Conservation (phyloP, 257 asterid species). For the Linderniella brevidens region DNA sequence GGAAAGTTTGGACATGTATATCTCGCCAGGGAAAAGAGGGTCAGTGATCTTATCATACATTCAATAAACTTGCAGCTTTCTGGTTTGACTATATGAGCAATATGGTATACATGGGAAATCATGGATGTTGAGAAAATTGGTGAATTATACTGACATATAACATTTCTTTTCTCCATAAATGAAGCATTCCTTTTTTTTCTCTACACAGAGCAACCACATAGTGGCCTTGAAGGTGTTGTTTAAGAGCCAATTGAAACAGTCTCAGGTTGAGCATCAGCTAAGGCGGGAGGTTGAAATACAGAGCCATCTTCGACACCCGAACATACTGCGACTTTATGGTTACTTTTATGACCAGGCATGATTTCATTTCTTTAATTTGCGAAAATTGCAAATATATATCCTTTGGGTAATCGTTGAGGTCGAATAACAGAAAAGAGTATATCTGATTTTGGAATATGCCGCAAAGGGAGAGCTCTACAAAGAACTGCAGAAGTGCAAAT, state of each 20-base stretch:
- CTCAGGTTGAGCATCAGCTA: slow-evolving; percentile 92
- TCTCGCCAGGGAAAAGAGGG: slow-evolving; percentile 82
- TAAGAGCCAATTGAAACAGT: slow-evolving; percentile 77
- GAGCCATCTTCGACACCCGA: slow-evolving; percentile 89
- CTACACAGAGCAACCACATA: slow-evolving; percentile 67
- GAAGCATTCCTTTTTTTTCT: slow-evolving; percentile 2
- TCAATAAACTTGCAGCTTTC: not conserved
- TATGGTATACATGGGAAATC: too few relatives aligned
- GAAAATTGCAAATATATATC: not conserved
- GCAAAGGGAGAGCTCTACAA: slow-evolving; percentile 93
- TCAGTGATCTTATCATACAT: slow-evolving; percentile 7
- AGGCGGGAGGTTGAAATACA: slow-evolving; percentile 97
- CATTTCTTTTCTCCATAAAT: not conserved
- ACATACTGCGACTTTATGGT: slow-evolving; percentile 82
- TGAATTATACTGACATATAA: too few relatives aligned
- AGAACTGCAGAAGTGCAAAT: slow-evolving; percentile 69
- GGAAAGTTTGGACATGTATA: slow-evolving; percentile 98
- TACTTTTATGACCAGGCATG: slow-evolving; percentile 83
- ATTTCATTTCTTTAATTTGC: slow-evolving; percentile 3
- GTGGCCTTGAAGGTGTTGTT: slow-evolving; percentile 84
- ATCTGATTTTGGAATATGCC: slow-evolving; percentile 81
- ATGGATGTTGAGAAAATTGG: too few relatives aligned
- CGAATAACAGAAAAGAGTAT: slow-evolving; percentile 71
- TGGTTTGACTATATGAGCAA: too few relatives aligned
- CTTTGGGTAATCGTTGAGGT: slow-evolving; percentile 6